Percentiles rank a stretch among this genome's conserved stretches.
phyloP scores from a whole-genome alignment of 169 alveolate species.

The Ichthyophthirius multifiliis region DNA sequence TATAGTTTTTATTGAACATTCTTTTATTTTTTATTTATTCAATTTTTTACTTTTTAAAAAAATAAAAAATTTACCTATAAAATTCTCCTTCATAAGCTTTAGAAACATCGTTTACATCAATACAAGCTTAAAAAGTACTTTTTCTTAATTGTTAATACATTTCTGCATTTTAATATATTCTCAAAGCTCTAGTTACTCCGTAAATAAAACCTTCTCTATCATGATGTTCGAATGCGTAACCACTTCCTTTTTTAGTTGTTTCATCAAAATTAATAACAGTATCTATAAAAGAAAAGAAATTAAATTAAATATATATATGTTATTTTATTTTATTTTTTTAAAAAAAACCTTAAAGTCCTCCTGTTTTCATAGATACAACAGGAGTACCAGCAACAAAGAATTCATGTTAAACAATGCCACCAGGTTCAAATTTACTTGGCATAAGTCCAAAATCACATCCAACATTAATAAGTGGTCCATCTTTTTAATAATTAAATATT shows the following conservation, averaged over 20 bases:
- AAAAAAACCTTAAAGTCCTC: conserved; percentile 58
- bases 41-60: background rate
- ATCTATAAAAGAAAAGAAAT: conserved; percentile 48
- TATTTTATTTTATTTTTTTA: too few relatives aligned
- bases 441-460: conserved; percentile 91
- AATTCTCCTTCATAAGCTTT: conserved; percentile 89
- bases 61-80: conserved; percentile 22
- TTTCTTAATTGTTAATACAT: conserved; percentile 76
- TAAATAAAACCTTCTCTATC: conserved; percentile 68
- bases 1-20: conserved; percentile 77
- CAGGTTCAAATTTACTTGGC: conserved; percentile 94
- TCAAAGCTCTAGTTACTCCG: conserved; percentile 83
- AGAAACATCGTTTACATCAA: conserved; percentile 83
- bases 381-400: conserved; percentile 93
- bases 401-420: conserved; percentile 94
- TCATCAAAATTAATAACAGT: conserved; percentile 85
- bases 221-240: conserved; percentile 80
- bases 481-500: conserved; percentile 23
- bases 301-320: background rate
- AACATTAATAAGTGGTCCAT: conserved; percentile 85
- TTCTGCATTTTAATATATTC: conserved; percentile 68
- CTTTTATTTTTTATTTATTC: conserved; percentile 13
- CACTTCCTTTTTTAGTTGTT: conserved; percentile 78
- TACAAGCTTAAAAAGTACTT: conserved; percentile 81
- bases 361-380: conserved; percentile 91